phyloP scores from a whole-genome alignment of 768 basidiomycete species.

The Rhizopogon vulgaris region DNA sequence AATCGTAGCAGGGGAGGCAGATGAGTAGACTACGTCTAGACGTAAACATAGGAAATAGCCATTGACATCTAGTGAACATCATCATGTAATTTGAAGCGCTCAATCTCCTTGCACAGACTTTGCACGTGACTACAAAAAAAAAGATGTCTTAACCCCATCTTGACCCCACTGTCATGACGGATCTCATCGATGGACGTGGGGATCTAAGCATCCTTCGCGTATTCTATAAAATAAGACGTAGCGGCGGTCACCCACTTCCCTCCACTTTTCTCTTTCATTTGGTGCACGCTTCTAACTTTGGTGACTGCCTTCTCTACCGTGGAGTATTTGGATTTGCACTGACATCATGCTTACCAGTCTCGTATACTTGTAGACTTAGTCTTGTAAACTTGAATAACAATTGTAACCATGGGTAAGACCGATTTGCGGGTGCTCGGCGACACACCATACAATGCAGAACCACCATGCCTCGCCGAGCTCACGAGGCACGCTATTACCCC shows the following conservation, averaged over 20 bases:
- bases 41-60: not conserved
- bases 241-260: not conserved
- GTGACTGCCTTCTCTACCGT: not conserved
- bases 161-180: too few species aligned
- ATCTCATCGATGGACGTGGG: too few species aligned
- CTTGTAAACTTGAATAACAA: not conserved
- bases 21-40: slow-evolving; percentile 43
- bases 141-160: too few species aligned
- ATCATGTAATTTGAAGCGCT: slow-evolving; percentile 17
- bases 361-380: not conserved
- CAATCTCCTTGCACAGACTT: too few species aligned
- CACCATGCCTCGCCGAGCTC: slow-evolving; percentile 53
- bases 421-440: slow-evolving; percentile 17
- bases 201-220: too few species aligned
- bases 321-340: not conserved
- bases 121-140: not conserved
- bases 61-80: slow-evolving; percentile 13
- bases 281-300: not conserved
- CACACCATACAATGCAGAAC: slow-evolving; percentile 68
- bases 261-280: not conserved
- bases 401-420: slow-evolving; percentile 14
- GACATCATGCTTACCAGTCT: not conserved
- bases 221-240: not conserved
- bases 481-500: slow-evolving; percentile 43
- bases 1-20: slow-evolving; percentile 64